Evolutionary conservation across 2,329 filamentous ascomycete genomes (phyloP), one percentile per base, ranked within the genome.

Genomic region (Curvularia spicifera): DNA sequence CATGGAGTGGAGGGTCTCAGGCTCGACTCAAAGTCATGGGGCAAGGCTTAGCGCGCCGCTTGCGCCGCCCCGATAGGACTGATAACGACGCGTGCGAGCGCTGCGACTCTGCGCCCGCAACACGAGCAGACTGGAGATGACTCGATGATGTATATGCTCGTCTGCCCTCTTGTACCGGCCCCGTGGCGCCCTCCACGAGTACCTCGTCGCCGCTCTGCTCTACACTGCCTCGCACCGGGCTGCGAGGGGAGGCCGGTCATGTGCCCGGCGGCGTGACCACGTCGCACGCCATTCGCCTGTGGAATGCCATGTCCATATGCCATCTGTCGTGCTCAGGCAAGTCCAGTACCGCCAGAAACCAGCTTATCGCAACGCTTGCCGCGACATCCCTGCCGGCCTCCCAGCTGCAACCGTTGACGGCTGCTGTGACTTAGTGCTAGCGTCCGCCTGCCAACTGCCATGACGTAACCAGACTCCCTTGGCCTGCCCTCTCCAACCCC

Each of bases 211-310:
- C 15, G 42, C 22, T 15, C 24, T n/a, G 22, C 42, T 10, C 24
- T 28, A 22, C 12, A 15, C 13, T 45, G 26, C 15, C 46, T 5
- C 22, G 22, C 24, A 28, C 20, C 22, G 10, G 35, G 33, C 47
- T 24, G 26, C 13, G 26, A 39, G 35, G 12, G n/a, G 47, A 26
- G 9, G 22, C 35, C 35, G 48, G 63, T 68, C 69, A 71, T 65
- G 61, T 70, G 67, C 57, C 57, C 56, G 45, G 10, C 49, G 53
- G 56, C 62, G 66, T 68, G 65, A 70, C 66, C 65, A 60, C 57
- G 53, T 56, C 64, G 65, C 68, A 70, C 66, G 66, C 65, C 67
- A 70, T 70, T 66, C 63, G 65, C 56, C 65, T 50, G 46, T 44
- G 43, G 4, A 15, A 31, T 31, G 28, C 53, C 52, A 51, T 35